Evolutionary conservation across 179 eudicot species (phyloP), one percentile per base, ranked within the genome.

Genomic region (Silene noctiflora): DNA sequence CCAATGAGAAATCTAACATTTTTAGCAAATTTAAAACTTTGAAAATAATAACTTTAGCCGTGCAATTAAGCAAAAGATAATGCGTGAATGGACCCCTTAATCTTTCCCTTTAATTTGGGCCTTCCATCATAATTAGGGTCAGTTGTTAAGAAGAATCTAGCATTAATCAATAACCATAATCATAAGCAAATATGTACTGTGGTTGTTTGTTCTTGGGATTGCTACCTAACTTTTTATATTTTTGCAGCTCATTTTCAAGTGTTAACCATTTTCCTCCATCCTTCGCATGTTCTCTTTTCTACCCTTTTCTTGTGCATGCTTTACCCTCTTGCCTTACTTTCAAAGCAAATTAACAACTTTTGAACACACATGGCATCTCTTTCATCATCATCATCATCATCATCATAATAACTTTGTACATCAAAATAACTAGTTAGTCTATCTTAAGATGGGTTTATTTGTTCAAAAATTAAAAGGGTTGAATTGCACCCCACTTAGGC

Each of bases 371-470:
- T 77, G 75, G 12, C 84, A 62, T 81, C 75, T 63, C 75, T 69
- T 62, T 81, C 81, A 78, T 81, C 78, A 81, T 77, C 72, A 64
- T 58, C 78, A 78, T 81, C 81, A 78, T 81, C 78, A 81, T 77
- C 72, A 64, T 58, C 78, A 78, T 78, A 70, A 58, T 70, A 14
- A 51, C 58, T 12, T 64, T 69, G 71, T 31, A 4, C 44, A 29
- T 12, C 22, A 31, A 29, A 35, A 44, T 68, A 6, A 21, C 46
- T 39, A 39, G 10, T 39, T 33, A 33, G 35, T 33, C 35, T 33
- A 33, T 33, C 35, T 33, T 33, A 33, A 33, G 35, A 33, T 4
- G 6, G 4, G 6, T 33, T 33, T 33, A 33, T 33, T 4, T 4
- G 35, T 33, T 4, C 4, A 3, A 33, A 33, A 33, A 3, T 33